Percentiles rank a stretch among this genome's conserved stretches.
Evolutionary conservation across 176 grass and related monocot species (phyloP).

Genomic region (Oryza glaberrima): DNA sequence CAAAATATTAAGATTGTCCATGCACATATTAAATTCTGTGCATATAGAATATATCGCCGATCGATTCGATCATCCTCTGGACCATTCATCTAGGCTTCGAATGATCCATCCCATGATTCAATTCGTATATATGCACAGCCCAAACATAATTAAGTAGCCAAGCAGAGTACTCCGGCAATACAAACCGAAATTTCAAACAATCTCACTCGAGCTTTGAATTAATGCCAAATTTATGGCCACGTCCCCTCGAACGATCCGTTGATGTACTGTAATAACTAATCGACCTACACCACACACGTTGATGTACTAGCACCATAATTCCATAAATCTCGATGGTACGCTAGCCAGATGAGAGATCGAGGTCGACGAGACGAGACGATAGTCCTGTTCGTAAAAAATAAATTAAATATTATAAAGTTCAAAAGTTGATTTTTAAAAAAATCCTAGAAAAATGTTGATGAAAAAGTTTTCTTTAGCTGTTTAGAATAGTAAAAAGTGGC

Average conservation of each 20-base stretch:
- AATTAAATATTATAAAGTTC: too few species aligned
- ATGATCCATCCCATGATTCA: not conserved
- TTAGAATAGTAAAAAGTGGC: too few species aligned
- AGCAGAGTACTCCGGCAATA: not conserved
- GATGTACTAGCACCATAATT: not conserved
- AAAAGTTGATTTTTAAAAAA: too few species aligned
- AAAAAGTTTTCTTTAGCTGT: too few species aligned
- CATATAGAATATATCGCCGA: not conserved
- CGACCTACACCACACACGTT: not conserved
- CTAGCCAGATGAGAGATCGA: too few species aligned
- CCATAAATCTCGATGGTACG: too few species aligned
- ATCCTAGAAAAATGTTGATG: too few species aligned
- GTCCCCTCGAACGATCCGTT: not conserved
- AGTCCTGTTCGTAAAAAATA: too few species aligned
- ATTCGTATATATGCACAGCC: not conserved
- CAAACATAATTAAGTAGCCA: not conserved
- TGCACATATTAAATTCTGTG: not conserved
- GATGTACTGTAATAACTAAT: not conserved
- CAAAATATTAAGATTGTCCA: not conserved
- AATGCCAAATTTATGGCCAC: not conserved
- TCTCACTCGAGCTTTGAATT: not conserved
- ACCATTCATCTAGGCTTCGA: not conserved
- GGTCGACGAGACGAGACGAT: too few species aligned
- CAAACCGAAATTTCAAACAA: not conserved
- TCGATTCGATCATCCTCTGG: not conserved